Evolutionary conservation across 1,139 yeast genomes (phyloP), one percentile per base, ranked within the genome.

Genomic region (Geotrichum klebahnii): DNA sequence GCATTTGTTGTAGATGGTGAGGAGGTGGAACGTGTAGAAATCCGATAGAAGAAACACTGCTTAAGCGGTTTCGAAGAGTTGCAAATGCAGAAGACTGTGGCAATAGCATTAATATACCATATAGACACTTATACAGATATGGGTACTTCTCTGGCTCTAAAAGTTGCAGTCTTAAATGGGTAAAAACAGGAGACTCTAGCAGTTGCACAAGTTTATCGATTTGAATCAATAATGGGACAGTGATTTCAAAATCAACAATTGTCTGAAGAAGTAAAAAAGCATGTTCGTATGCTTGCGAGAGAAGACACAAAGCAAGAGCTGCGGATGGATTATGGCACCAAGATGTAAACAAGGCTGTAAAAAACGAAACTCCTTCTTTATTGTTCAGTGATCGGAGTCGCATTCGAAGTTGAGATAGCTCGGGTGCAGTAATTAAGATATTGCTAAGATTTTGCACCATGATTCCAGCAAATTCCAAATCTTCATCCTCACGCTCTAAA

Each of bases 261-360:
- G 79, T 79, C 60, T 87, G 85, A 35, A 94, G 77, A 2, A 92
- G 84, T 35, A 81, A 73, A 64, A 81, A 92, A 0, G 97, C 95
- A 57, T 90, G 76, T 63, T 89, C 95, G 63, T 94, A 92, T 50
- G 89, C 88, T 49, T 92, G 92, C 0, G 97, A 86, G 26, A 92
- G 72, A 41, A 94, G 73, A 61, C 97, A 90, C 32, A 94, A 73
- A 0, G 96, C 82, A 39, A 94, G 72, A 0, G 92, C 88, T 23
- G 97, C 92, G 0, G 95, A 89, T 0, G 96, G 82, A 64, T 89
- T 90, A 57, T 85, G 85, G 59, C 96, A 83, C 98, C 98, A 94
- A 52, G 95, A 82, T 61, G 79, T 82, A 68, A 92, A 94, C 50
- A 94, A 72, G 0, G 83, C 75, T 16, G 86, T 77, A 66, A 94